phyloP scores from a whole-genome alignment of 768 basidiomycete species.

The Xerocomellus chrysenteron region DNA sequence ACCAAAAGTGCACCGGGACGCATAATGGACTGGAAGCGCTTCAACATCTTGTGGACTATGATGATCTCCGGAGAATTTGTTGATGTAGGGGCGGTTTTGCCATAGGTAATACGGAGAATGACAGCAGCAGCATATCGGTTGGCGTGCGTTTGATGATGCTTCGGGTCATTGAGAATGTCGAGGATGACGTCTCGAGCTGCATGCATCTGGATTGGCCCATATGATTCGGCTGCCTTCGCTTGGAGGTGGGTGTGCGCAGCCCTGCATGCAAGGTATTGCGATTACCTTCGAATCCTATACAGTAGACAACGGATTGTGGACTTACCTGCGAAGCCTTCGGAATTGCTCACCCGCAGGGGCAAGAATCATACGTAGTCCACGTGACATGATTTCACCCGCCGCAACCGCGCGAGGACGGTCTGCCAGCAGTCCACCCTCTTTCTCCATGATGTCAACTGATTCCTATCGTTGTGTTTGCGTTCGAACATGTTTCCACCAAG shows the following conservation, averaged over 20 bases:
- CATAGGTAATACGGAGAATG: conserved; percentile 35
- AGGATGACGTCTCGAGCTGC: conserved; percentile 31
- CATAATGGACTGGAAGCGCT: conserved; percentile 37
- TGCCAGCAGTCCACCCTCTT: conserved; percentile 55
- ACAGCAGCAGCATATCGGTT: conserved; percentile 43
- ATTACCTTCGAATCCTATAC: not conserved
- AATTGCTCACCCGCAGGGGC: conserved; percentile 58
- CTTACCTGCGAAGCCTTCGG: conserved; percentile 58
- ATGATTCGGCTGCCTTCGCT: conserved; percentile 48
- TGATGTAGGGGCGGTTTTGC: conserved; percentile 32
- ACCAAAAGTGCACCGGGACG: conserved; percentile 36
- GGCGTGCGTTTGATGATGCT: conserved; percentile 53
- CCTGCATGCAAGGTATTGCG: conserved; percentile 26
- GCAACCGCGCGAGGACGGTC: conserved; percentile 57
- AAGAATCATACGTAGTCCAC: conserved; percentile 57
- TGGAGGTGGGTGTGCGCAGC: conserved; percentile 61
- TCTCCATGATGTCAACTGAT: conserved; percentile 66
- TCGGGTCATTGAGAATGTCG: conserved; percentile 34
- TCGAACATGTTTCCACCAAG: not conserved
- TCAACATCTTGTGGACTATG: conserved; percentile 33
- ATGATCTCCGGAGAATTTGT: conserved; percentile 33
- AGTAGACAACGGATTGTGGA: not conserved
- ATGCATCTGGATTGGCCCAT: conserved; percentile 48
- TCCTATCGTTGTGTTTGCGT: conserved; percentile 34
- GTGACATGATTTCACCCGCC: conserved; percentile 57